phyloP scores from a whole-genome alignment of 1,284 basidiomycete genomes.

The Cryptococcus floricola region DNA sequence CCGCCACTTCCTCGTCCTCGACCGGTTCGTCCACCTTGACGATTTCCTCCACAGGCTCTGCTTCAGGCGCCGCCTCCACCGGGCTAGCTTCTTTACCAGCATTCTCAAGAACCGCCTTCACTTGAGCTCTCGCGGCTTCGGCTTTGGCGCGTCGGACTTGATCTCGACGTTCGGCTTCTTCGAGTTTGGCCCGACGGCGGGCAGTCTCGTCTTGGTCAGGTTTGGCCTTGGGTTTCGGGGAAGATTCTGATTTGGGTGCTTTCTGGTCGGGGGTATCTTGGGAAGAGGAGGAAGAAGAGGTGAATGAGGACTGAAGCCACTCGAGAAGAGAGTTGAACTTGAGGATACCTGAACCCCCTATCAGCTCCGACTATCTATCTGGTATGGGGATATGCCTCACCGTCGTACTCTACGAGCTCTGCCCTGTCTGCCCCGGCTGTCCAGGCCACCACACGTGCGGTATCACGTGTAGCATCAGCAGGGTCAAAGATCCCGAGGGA shows the following conservation, averaged over 20 bases:
- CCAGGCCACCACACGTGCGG: slow-evolving; percentile 40
- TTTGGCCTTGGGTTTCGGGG: slow-evolving; percentile 1
- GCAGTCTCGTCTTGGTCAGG: slow-evolving; percentile 1
- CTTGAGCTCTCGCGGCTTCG: slow-evolving; percentile 13
- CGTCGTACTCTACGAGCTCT: slow-evolving; percentile 35
- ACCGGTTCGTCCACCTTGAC: slow-evolving; percentile 33
- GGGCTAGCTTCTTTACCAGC: slow-evolving; percentile 5
- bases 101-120: slow-evolving; percentile 5
- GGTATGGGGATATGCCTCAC: slow-evolving; percentile 17
- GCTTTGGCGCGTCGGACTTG: slow-evolving; percentile 29
- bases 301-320: slow-evolving; percentile 30
- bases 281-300: background rate
- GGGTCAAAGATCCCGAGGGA: slow-evolving; percentile 28
- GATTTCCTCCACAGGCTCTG: background rate
- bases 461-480: slow-evolving; percentile 27
- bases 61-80: slow-evolving; percentile 13
- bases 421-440: slow-evolving; percentile 16
- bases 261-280: background rate
- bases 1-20: slow-evolving; percentile 10
- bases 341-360: slow-evolving; percentile 27
- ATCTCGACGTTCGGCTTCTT: slow-evolving; percentile 41
- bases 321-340: slow-evolving; percentile 48
- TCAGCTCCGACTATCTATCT: background rate
- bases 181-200: slow-evolving; percentile 32
- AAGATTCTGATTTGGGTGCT: slow-evolving; percentile 2